Conservation (phyloP, 1,139 yeast species). For the Blastobotrys proliferans region DNA sequence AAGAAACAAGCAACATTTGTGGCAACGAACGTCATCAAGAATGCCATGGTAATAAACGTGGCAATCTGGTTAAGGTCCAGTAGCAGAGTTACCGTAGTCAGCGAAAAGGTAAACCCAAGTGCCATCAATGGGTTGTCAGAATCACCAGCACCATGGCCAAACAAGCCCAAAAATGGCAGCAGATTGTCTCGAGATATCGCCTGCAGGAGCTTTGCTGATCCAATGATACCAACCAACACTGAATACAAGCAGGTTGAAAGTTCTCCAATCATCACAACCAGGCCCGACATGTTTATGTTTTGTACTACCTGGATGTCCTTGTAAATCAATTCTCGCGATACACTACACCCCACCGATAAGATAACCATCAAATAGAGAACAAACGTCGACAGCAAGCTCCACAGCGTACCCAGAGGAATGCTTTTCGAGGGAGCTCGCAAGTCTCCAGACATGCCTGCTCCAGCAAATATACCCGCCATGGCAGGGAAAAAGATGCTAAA, state of each 20-base stretch:
- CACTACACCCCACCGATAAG: slow-evolving; percentile 68
- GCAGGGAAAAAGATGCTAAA: slow-evolving; percentile 98
- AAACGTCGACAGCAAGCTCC: slow-evolving; percentile 76
- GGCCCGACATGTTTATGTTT: slow-evolving; percentile 66
- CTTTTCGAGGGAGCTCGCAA: slow-evolving; percentile 77
- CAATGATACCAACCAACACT: slow-evolving; percentile 90
- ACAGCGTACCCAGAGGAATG: slow-evolving; percentile 84
- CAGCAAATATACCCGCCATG: slow-evolving; percentile 96
- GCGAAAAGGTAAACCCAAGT: slow-evolving; percentile 67
- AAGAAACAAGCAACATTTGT: slow-evolving; percentile 90
- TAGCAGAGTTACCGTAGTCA: slow-evolving; percentile 79
- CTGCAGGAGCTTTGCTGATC: slow-evolving; percentile 84
- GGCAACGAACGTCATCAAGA: slow-evolving; percentile 89
- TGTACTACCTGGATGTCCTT: slow-evolving; percentile 81
- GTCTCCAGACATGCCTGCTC: slow-evolving; percentile 99
- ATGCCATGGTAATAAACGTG: slow-evolving; percentile 93
- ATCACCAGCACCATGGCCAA: slow-evolving; percentile 45
- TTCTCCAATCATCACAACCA: slow-evolving; percentile 79
- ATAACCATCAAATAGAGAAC: slow-evolving; percentile 70
- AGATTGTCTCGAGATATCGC: slow-evolving; percentile 88
- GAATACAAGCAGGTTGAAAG: slow-evolving; percentile 86
- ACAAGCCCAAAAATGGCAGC: slow-evolving; percentile 66
- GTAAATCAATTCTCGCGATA: slow-evolving; percentile 72
- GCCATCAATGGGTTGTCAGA: slow-evolving; percentile 57
- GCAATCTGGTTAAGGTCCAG: slow-evolving; percentile 94